A percentile compares a stretch with the other conserved stretches of the same genome.
phyloP scores from a whole-genome alignment of 2,329 filamentous ascomycete species.

The Fusarium chlamydosporum region DNA sequence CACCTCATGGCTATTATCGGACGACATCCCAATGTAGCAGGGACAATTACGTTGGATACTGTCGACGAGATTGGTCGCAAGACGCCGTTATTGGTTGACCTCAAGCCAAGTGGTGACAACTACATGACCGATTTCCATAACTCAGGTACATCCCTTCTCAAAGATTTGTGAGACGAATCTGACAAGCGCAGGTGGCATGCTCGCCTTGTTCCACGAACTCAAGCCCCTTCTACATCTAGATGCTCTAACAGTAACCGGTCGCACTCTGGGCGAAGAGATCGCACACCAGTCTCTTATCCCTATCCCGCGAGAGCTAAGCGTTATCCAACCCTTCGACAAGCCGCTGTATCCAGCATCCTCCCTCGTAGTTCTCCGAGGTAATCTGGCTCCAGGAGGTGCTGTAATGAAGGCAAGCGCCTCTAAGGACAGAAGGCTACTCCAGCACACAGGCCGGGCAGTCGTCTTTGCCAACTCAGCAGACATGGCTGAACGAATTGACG shows the following conservation, averaged over 20 bases:
- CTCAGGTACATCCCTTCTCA: background rate
- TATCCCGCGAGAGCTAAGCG: constrained; percentile 55
- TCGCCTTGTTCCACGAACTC: constrained; percentile 83
- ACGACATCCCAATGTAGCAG: constrained; percentile 76
- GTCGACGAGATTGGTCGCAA: constrained; percentile 82
- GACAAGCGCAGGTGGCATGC: constrained; percentile 74
- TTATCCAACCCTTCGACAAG: constrained; percentile 75
- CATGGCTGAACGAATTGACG: constrained; percentile 73
- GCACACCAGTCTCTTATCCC: constrained; percentile 74
- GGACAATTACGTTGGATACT: constrained; percentile 78
- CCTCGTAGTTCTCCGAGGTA: constrained; percentile 85
- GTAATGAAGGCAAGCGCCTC: constrained; percentile 91
- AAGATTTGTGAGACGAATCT: fast-evolving
- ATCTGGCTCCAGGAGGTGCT: constrained; percentile 85
- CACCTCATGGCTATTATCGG: constrained; percentile 89
- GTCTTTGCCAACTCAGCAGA: constrained; percentile 84
- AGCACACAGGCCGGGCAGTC: constrained; percentile 65
- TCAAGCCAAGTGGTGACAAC: constrained; percentile 88
- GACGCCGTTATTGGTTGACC: constrained; percentile 85
- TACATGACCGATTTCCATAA: constrained; percentile 94
- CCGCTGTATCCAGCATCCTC: constrained; percentile 82
- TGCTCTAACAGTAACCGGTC: constrained; percentile 86
- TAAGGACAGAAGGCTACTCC: constrained; percentile 75
- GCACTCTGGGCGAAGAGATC: constrained; percentile 85
- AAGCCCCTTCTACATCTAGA: constrained; percentile 81